phyloP scores from a whole-genome alignment of 192 early-diverging fungal species.

The Coemansia sp. region DNA sequence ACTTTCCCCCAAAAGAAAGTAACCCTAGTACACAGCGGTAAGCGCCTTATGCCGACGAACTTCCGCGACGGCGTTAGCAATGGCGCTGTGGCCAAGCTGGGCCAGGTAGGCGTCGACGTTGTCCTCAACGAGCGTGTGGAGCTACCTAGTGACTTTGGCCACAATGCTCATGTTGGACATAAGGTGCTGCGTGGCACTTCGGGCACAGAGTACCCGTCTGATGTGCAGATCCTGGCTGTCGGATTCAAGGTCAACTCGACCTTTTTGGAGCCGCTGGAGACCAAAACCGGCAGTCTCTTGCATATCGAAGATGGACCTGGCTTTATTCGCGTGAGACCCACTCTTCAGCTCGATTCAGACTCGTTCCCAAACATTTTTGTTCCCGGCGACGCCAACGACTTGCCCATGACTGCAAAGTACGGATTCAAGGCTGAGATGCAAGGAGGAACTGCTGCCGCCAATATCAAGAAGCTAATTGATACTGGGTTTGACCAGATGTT shows the following conservation, averaged over 20 bases:
- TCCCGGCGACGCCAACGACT: slow-evolving; percentile 58
- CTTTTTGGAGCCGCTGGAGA: slow-evolving; percentile 52
- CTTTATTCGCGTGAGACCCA: slow-evolving; percentile 57
- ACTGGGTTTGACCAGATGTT: slow-evolving; percentile 28
- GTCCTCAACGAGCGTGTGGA: slow-evolving; percentile 58
- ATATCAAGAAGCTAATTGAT: slow-evolving; percentile 38
- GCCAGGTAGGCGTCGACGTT: slow-evolving; percentile 55
- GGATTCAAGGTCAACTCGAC: slow-evolving; percentile 57
- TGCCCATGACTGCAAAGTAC: slow-evolving; percentile 49
- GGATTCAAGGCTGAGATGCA: slow-evolving; percentile 57
- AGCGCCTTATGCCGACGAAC: slow-evolving; percentile 54
- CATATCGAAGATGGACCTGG: slow-evolving; percentile 18
- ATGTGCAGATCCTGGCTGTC: slow-evolving; percentile 60
- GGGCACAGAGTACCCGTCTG: slow-evolving; percentile 57
- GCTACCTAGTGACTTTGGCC: slow-evolving; percentile 35
- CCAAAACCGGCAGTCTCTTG: slow-evolving; percentile 23
- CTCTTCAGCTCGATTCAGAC: slow-evolving; percentile 55
- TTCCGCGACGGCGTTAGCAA: slow-evolving; percentile 52
- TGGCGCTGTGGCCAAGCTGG: slow-evolving; percentile 40
- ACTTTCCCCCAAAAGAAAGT: slow-evolving; percentile 52
- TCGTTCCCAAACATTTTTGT: slow-evolving; percentile 61
- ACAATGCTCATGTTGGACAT: slow-evolving; percentile 22
- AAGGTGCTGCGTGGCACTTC: slow-evolving; percentile 46
- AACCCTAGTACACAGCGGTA: slow-evolving; percentile 56
- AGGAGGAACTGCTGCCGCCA: slow-evolving; percentile 39